These are phyloP conservation scores for Pythium diclinum DNA, from an alignment of 352 stramenopile species.

Conservation along the genomic window DNA sequence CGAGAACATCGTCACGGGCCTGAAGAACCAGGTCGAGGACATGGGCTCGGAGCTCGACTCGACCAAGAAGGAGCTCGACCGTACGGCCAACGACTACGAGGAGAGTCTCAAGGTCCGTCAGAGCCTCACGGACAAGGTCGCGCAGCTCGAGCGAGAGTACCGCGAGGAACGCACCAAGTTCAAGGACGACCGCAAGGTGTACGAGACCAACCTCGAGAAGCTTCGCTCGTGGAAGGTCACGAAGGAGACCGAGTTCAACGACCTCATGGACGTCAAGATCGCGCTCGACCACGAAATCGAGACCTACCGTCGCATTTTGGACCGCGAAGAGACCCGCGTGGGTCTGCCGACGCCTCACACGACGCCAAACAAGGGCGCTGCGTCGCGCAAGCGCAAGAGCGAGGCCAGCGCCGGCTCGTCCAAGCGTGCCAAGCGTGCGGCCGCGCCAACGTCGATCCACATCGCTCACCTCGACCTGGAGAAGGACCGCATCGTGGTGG, in stretches of 20 bases:
- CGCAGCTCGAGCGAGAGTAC: constrained; percentile 73
- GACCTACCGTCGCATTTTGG: constrained; percentile 78
- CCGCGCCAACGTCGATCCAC: constrained; percentile 40
- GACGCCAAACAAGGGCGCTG: constrained; percentile 37
- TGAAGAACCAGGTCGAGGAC: constrained; percentile 66
- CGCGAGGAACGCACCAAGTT: constrained; percentile 70
- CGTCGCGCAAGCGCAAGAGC: constrained; percentile 63
- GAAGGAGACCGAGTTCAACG: constrained; percentile 82
- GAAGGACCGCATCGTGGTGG: constrained; percentile 74
- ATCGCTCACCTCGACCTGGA: constrained; percentile 67
- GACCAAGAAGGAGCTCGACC: constrained; percentile 72
- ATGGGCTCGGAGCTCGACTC: constrained; percentile 55
- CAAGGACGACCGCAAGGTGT: constrained; percentile 74
- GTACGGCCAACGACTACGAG: constrained; percentile 78
- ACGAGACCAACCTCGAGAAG: constrained; percentile 65
- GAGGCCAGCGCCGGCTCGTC: constrained; percentile 27
- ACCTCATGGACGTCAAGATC: constrained; percentile 88
- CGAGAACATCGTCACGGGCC: constrained; percentile 45
- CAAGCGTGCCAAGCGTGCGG: constrained; percentile 51
- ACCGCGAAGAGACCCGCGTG: constrained; percentile 72
- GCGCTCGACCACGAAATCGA: constrained; percentile 72
- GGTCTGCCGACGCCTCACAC: constrained; percentile 52
- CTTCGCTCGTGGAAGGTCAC: constrained; percentile 65
- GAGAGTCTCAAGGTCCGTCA: constrained; percentile 73
- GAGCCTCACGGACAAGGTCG: constrained; percentile 76